Base-by-base conservation (phyloP, 495 filamentous ascomycete genomes). In the Filosporella fistucella region DNA sequence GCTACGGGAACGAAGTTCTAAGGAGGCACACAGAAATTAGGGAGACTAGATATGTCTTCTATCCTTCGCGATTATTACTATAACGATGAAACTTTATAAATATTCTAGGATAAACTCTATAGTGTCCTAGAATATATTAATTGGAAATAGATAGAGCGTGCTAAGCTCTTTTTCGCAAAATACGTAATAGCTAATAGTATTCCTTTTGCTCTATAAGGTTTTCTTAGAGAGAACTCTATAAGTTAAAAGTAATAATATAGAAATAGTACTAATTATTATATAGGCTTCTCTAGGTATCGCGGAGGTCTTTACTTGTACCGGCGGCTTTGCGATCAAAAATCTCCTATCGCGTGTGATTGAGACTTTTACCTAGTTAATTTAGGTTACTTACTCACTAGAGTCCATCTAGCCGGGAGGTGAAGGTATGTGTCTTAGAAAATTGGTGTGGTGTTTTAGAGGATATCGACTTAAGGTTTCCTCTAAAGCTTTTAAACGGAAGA, bases 71-170 rank as follows among this genome's bases (percentile, higher is more conserved):
- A 81, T 10, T 71, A 89, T 62, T 69, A 69, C 5, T 51, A 65
- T 13, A 61, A 69, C 2, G 75, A 89, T 58, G 65, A 73, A 7
- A 74, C 72, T 45, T 68, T 89, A 20, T 52, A 64, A 6, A 52
- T 71, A 23, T 61, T 91, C 4, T 89, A 85, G 86, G 59, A 48
- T 0, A 71, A 90, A 56, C 66, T 87, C 41, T 82, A 80, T 52
- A 80, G 74, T 0, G 60, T 88, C 12, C 88, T 86, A 0, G 64
- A 71, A 14, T 91, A 86, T 86, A 87, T 91, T 1, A 78, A 88
- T 61, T 91, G 84, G 85, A 71, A 74, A 11, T 85, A 88, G 56
- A 82, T 93, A 52, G 66, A 74, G 53, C 67, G 85, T 54, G 84
- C 77, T 1, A 83, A 87, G 58, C 66, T 75, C 6, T 69, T 82